phyloP scores from a whole-genome alignment of 2,329 filamentous ascomycete genomes.

The Penicillium sclerotiorum region DNA sequence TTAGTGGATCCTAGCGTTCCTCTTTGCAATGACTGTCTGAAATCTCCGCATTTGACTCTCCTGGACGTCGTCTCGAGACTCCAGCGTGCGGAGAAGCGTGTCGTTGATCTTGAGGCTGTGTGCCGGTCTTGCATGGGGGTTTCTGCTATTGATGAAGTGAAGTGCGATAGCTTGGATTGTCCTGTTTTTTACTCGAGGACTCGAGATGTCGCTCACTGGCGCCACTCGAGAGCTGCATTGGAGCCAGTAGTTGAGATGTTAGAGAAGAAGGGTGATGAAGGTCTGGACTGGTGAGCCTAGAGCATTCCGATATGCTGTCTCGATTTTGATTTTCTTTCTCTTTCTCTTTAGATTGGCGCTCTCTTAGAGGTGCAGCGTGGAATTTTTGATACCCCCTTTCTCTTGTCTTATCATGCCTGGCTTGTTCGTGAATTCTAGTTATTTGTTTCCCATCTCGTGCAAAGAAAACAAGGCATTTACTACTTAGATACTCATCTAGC shows the following conservation, averaged over 20 bases:
- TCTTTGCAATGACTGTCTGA: conserved; percentile 43
- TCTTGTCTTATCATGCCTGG: too few species aligned
- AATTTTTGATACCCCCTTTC: too few species aligned
- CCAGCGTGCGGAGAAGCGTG: conserved; percentile 63
- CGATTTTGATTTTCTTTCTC: too few species aligned
- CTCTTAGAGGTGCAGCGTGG: too few species aligned
- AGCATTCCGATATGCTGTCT: too few species aligned
- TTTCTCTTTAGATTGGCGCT: too few species aligned
- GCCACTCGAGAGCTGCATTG: conserved; percentile 39
- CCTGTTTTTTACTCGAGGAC: conserved; percentile 75
- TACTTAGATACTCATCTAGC: too few species aligned
- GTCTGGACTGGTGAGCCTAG: conserved; percentile 40
- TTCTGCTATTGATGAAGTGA: conserved; percentile 73
- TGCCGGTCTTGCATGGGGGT: conserved; percentile 81
- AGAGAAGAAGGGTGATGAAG: conserved; percentile 36
- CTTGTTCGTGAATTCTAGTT: too few species aligned
- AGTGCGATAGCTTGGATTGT: conserved; percentile 88
- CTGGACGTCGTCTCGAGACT: conserved; percentile 65
- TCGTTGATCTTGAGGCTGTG: conserved; percentile 66
- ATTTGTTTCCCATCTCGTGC: too few species aligned
- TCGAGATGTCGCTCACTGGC: conserved; percentile 40
- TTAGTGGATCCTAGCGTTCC: conserved; percentile 50
- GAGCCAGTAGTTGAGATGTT: conserved; percentile 41
- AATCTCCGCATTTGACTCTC: conserved; percentile 58
- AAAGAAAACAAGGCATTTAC: too few species aligned